Conservation (phyloP, 2,329 filamentous ascomycete genomes). For the Scedosporium boydii region DNA sequence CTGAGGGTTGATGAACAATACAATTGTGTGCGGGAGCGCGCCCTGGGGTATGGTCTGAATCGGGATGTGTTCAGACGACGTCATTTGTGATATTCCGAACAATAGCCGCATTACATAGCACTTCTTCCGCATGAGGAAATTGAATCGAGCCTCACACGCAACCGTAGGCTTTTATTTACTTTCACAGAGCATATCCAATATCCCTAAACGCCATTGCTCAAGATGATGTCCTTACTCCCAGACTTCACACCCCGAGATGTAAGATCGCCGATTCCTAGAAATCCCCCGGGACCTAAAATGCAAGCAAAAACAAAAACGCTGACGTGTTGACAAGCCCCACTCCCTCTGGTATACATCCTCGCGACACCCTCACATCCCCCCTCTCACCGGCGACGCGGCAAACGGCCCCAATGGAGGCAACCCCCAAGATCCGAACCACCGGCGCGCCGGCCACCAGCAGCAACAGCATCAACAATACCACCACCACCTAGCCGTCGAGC, state of each 20-base stretch:
- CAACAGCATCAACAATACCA: constrained; percentile 23
- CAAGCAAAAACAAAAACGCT: not conserved
- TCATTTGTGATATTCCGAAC: not conserved
- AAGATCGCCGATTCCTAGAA: constrained; percentile 19
- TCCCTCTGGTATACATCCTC: constrained; percentile 65
- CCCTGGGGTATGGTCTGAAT: too few relatives aligned
- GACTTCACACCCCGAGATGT: constrained; percentile 64
- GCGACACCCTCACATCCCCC: constrained; percentile 34
- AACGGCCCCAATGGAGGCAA: constrained; percentile 18
- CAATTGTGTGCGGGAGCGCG: too few relatives aligned
- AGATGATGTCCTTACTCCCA: constrained; percentile 55
- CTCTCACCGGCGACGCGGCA: constrained; percentile 21
- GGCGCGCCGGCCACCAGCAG: constrained; percentile 10
- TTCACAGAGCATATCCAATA: not conserved
- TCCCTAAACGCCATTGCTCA: constrained; percentile 6
- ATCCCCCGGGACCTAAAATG: not conserved
- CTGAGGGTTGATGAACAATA: too few relatives aligned
- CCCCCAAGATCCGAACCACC: constrained; percentile 20
- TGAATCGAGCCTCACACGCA: not conserved
- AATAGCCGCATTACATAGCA: not conserved
- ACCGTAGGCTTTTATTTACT: not conserved
- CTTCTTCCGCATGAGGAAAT: not conserved
- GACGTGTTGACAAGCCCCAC: constrained; percentile 47
- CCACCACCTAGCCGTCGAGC: constrained; percentile 36
- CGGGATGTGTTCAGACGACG: not conserved